These are phyloP conservation scores for Cryptosporidium xiaoi DNA, from an alignment of 169 alveolate species.

Conservation along the genomic window DNA sequence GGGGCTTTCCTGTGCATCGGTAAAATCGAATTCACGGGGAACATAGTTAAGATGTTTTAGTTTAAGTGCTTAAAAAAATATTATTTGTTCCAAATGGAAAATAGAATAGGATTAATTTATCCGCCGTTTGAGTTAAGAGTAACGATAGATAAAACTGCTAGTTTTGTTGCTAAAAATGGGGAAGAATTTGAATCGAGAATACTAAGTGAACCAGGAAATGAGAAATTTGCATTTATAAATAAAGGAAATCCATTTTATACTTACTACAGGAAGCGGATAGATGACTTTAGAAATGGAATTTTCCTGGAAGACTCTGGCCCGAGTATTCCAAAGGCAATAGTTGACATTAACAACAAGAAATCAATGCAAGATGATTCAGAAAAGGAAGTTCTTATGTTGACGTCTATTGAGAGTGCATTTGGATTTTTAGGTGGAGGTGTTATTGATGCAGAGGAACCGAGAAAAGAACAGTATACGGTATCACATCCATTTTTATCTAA, in stretches of 20 bases:
- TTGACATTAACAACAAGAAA: conserved; percentile 79
- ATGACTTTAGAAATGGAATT: conserved; percentile 82
- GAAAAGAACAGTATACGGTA: conserved; percentile 76
- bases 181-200: conserved; percentile 87
- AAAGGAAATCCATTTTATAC: conserved; percentile 86
- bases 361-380: conserved; percentile 69
- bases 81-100: neutral
- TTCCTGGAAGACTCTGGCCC: conserved; percentile 79
- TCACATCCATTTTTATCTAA: conserved; percentile 85
- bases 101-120: conserved; percentile 78
- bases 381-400: conserved; percentile 68
- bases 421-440: conserved; percentile 77
- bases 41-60: no score
- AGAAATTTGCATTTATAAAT: conserved; percentile 84
- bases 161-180: conserved; percentile 92
- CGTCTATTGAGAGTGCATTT: conserved; percentile 64
- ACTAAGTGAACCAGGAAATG: conserved; percentile 80
- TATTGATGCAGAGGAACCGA: conserved; percentile 77
- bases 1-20: no score
- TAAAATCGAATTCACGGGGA: no score
- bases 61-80: no score
- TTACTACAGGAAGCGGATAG: conserved; percentile 85
- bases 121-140: conserved; percentile 90
- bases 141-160: conserved; percentile 91
- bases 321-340: conserved; percentile 77